These are phyloP conservation scores for Penicillium sp. DNA, from an alignment of 2,329 filamentous ascomycete genomes.

Conservation along the genomic window DNA sequence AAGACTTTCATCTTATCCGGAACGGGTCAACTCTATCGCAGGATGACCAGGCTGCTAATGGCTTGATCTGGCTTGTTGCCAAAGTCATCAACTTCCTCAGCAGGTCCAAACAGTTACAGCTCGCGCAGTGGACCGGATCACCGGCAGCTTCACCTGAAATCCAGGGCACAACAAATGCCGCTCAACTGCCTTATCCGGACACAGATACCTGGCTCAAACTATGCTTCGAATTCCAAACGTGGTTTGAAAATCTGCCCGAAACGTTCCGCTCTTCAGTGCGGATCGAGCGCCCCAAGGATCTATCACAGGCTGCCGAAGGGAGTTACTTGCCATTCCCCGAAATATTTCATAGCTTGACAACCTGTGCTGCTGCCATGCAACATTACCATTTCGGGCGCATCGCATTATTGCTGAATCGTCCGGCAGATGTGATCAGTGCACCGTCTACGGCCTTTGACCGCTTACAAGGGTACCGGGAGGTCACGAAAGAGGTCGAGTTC, in stretches of 20 bases:
- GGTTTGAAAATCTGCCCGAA: constrained; percentile 56
- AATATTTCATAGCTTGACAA: constrained; percentile 59
- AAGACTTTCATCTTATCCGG: constrained; percentile 37
- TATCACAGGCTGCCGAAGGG: constrained; percentile 30
- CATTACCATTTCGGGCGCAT: constrained; percentile 64
- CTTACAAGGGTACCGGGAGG: constrained; percentile 55
- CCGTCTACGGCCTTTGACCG: constrained; percentile 53
- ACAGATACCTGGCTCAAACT: constrained; percentile 53
- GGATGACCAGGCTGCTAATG: constrained; percentile 61
- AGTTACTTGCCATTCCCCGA: constrained; percentile 47
- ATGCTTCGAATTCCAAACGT: constrained; percentile 54
- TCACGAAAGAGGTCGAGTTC: constrained; percentile 53
- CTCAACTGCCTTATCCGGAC: constrained; percentile 43
- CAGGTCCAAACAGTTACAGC: constrained; percentile 51
- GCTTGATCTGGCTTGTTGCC: constrained; percentile 59
- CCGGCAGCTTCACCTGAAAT: constrained; percentile 37
- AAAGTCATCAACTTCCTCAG: constrained; percentile 64
- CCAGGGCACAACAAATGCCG: background rate
- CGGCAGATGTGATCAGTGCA: constrained; percentile 53
- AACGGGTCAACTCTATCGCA: constrained; percentile 42
- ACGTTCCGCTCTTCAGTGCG: constrained; percentile 56
- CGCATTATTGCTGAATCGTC: constrained; percentile 59
- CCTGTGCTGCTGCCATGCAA: constrained; percentile 63
- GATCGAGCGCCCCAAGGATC: constrained; percentile 38
- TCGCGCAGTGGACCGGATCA: constrained; percentile 31